A percentile compares a stretch with the other conserved stretches of the same genome.
phyloP scores from a whole-genome alignment of 768 basidiomycete species.

The Clitopilus hobsonii region DNA sequence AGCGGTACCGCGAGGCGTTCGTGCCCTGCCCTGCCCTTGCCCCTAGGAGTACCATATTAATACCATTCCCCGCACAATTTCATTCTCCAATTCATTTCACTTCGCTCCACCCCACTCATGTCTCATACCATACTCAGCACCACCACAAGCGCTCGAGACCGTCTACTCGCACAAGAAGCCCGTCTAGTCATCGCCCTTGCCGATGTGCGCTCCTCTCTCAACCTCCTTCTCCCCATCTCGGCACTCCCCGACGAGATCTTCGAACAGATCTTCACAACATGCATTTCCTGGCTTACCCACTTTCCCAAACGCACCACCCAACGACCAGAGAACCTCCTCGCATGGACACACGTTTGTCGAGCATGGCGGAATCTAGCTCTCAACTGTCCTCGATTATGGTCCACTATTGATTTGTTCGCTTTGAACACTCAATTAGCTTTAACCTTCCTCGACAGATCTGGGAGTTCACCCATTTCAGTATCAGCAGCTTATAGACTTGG shows the following conservation, averaged over 20 bases:
- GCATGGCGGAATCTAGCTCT: slow-evolving; percentile 31
- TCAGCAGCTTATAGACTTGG: slow-evolving; percentile 23
- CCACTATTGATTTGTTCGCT: slow-evolving; percentile 28
- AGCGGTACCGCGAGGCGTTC: neutral
- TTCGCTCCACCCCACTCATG: neutral
- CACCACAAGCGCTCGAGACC: too few relatives aligned
- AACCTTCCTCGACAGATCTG: slow-evolving; percentile 30
- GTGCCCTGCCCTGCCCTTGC: too few relatives aligned
- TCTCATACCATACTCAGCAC: neutral
- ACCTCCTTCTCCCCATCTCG: slow-evolving; percentile 23
- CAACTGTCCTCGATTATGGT: slow-evolving; percentile 33
- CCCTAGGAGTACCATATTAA: too few relatives aligned
- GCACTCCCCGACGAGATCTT: slow-evolving; percentile 35
- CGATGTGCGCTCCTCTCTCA: slow-evolving; percentile 19
- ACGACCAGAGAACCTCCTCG: slow-evolving; percentile 25
- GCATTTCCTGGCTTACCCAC: slow-evolving; percentile 30
- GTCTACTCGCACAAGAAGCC: slow-evolving; percentile 20
- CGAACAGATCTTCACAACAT: slow-evolving; percentile 32
- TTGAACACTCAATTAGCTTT: slow-evolving; percentile 23
- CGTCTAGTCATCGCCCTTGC: slow-evolving; percentile 23
- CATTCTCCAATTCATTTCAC: slow-evolving; percentile 1
- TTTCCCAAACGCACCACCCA: slow-evolving; percentile 5
- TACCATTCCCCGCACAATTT: too few relatives aligned
- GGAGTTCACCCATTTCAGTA: slow-evolving; percentile 28
- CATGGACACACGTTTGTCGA: slow-evolving; percentile 38